These are phyloP conservation scores for Marasmius fiardii DNA, from an alignment of 1,284 basidiomycete genomes.

Conservation along the genomic window DNA sequence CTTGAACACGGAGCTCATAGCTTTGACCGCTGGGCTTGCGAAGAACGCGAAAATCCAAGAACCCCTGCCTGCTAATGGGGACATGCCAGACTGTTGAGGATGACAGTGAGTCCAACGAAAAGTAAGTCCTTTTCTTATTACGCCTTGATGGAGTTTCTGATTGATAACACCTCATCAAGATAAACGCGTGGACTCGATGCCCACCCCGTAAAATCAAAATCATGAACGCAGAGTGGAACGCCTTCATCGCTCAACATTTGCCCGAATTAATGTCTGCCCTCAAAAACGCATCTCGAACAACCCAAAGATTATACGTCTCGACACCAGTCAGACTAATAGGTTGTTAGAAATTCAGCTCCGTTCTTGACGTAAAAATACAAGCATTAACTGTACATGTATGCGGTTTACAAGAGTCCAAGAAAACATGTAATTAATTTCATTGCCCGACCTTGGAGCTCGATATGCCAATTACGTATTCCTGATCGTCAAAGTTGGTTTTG, in stretches of 20 bases:
- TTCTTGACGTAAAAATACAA: no score
- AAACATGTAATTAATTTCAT: no score
- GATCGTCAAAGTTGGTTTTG: no score
- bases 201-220: no score
- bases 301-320: conserved; percentile 18
- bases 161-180: background rate
- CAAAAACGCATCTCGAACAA: conserved; percentile 11
- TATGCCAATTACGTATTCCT: no score
- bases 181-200: no score
- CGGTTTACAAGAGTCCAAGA: no score
- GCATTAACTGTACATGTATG: no score
- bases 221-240: conserved; percentile 7
- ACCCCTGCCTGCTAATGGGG: background rate
- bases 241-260: conserved; percentile 20
- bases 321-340: no score
- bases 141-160: background rate
- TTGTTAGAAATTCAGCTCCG: conserved; percentile 12
- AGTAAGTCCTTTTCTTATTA: background rate
- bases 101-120: background rate
- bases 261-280: conserved; percentile 14
- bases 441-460: no score
- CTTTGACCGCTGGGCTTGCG: background rate
- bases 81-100: background rate
- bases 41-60: background rate
- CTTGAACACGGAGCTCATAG: background rate